Percentiles rank a stretch among this genome's conserved stretches.
These are phyloP conservation scores for Globisporangium orthogonon DNA, from an alignment of 352 stramenopile species.

Conservation along the genomic window DNA sequence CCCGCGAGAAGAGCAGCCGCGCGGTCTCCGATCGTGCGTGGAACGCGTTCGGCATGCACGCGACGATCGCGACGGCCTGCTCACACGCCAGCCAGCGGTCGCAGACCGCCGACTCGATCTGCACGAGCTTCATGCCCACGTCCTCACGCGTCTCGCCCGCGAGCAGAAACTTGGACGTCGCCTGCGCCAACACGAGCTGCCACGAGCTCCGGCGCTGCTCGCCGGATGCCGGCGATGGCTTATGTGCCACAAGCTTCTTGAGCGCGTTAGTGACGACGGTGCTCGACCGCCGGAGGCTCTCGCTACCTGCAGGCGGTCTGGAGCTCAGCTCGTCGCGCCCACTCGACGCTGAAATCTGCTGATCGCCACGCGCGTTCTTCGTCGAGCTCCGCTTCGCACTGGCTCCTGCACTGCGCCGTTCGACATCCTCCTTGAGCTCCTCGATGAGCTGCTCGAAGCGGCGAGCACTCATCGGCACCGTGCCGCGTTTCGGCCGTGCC, in stretches of 20 bases:
- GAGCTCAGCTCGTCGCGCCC: not conserved
- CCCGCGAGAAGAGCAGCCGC: conserved; percentile 60
- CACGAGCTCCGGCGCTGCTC: conserved; percentile 23
- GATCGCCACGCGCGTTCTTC: not conserved
- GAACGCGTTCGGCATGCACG: conserved; percentile 63
- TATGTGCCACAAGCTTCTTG: not conserved
- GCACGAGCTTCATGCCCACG: conserved; percentile 72
- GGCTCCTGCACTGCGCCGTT: not conserved
- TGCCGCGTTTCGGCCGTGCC: conserved; percentile 53
- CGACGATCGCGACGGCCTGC: conserved; percentile 63
- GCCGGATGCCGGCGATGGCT: conserved; percentile 45
- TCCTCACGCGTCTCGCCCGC: conserved; percentile 47
- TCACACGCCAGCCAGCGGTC: conserved; percentile 70
- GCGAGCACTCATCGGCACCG: conserved; percentile 47
- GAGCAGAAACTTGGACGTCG: conserved; percentile 39
- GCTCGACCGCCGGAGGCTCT: not conserved
- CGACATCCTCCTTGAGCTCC: conserved; percentile 34
- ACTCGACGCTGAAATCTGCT: not conserved
- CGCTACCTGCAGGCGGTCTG: not conserved
- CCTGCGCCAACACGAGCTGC: conserved; percentile 20
- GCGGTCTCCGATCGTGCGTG: conserved; percentile 57
- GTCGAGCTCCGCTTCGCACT: not conserved
- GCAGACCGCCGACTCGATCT: conserved; percentile 74
- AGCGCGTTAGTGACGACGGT: not conserved
- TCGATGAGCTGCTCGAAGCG: conserved; percentile 73